Evolutionary conservation across 768 basidiomycete genomes (phyloP), one percentile per base, ranked within the genome.

Genomic region (Clitopilus hobsonii): DNA sequence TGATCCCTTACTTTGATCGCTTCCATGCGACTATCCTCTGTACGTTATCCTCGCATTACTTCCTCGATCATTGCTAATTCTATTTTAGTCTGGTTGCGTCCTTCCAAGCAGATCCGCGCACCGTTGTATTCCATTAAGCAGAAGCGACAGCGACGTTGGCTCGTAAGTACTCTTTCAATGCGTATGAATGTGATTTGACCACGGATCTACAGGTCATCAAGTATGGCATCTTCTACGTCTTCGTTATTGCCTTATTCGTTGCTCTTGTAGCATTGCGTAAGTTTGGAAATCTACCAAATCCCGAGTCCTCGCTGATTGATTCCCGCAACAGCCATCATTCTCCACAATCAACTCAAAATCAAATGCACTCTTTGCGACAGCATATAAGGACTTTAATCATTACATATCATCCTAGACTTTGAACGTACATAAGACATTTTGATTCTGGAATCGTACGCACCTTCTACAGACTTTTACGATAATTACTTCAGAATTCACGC

Each of bases 91-190:
- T 98, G 97, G 96, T 76, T 98, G 49, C 85, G 91, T 22, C 94
- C 93, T 20, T 94, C 92, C 53, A 92, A 92, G 68, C 94, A 95
- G 71, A 96, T 96, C 59, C 89, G 91, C 47, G 86, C 94, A 1
- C 94, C 94, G 0, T 74, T 98, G 62, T 98, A 91, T 71, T 89
- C 88, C 48, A 79, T 91, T 68, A 93, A 92, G 71, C 89, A 94
- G 72, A 89, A 88, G 71, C 83, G 84, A 67, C 91, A 94, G 66
- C 86, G 95, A 52, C 85, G 93, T 54, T 88, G 87, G 81, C 94
- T 95, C 62, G 92, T 96, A 66, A 67, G 85, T 76, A 27, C 57
- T 38, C 50, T 47, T 55, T 41, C 7, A 38, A 2, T 30, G 6
- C 24, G 30, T 29, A 23, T 10, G 41, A 10, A 10, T 49, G 8